These are phyloP conservation scores for Solanum sejunctum DNA, from an alignment of 257 asterid species.

Conservation along the genomic window DNA sequence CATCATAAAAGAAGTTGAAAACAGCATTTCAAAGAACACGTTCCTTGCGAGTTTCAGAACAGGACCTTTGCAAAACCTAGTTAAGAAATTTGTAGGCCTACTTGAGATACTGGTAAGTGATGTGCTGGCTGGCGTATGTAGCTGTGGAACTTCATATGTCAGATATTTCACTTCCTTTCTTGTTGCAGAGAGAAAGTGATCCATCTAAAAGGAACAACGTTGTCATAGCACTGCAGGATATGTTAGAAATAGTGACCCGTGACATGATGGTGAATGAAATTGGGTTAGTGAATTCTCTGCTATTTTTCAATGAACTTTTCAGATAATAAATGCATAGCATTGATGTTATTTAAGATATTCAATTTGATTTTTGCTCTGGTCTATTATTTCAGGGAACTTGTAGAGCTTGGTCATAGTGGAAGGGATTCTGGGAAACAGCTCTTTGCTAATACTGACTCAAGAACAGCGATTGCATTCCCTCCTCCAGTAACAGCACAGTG, in stretches of 20 bases:
- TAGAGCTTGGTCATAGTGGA: conserved; percentile 69
- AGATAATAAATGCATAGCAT: not conserved
- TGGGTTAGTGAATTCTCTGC: conserved; percentile 43
- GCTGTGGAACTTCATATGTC: not conserved
- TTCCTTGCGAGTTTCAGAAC: conserved; percentile 71
- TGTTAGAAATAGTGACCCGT: conserved; percentile 82
- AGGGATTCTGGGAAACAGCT: conserved; percentile 85
- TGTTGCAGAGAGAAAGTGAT: conserved; percentile 64
- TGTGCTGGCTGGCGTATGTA: not conserved
- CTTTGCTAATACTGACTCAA: conserved; percentile 41
- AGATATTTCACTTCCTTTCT: conserved; percentile 1
- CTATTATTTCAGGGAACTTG: conserved; percentile 56
- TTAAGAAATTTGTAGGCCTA: conserved; percentile 70
- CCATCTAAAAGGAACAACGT: conserved; percentile 66
- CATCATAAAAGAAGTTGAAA: conserved; percentile 77
- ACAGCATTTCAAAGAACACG: conserved; percentile 49
- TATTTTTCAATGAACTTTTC: not conserved
- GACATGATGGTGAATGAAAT: conserved; percentile 92
- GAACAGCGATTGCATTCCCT: conserved; percentile 56
- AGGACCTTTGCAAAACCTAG: conserved; percentile 70
- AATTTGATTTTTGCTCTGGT: not conserved
- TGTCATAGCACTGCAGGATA: conserved; percentile 87
- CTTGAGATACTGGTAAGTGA: conserved; percentile 81
- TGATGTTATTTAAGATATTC: not conserved
- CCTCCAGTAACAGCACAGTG: conserved; percentile 83